A percentile compares a stretch with the other conserved stretches of the same genome.
Evolutionary conservation across 2,329 filamentous ascomycete genomes (phyloP).

Genomic region (Calonectria pteridis): DNA sequence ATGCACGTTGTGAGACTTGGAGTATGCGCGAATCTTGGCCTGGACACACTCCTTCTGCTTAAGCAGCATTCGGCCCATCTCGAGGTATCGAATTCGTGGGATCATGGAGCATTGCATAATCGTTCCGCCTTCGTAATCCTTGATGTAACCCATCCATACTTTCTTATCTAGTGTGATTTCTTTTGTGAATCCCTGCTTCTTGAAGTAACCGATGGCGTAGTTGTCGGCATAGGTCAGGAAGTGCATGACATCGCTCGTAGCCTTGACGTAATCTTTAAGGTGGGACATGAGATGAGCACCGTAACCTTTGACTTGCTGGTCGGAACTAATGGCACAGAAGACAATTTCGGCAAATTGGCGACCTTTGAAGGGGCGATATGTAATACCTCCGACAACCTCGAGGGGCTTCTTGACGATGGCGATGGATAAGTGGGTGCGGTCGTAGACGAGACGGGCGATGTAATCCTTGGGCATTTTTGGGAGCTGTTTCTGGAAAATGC

Average conservation of each 20-base stretch:
- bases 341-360: slow-evolving; percentile 98
- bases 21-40: slow-evolving; percentile 93
- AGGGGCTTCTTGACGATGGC: slow-evolving; percentile 97
- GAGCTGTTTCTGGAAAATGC: slow-evolving; percentile 97
- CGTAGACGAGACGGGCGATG: slow-evolving; percentile 96
- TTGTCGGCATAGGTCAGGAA: slow-evolving; percentile 99
- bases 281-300: slow-evolving; percentile 98
- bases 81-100: slow-evolving; percentile 92
- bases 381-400: slow-evolving; percentile 96
- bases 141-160: slow-evolving; percentile 99
- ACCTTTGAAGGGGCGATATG: slow-evolving; percentile 92
- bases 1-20: slow-evolving; percentile 89
- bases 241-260: slow-evolving; percentile 96
- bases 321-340: slow-evolving; percentile 96
- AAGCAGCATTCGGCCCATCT: slow-evolving; percentile 91
- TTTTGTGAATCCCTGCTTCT: slow-evolving; percentile 99
- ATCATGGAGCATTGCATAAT: slow-evolving; percentile 99
- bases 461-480: slow-evolving; percentile 99
- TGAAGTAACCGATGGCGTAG: slow-evolving; percentile 98
- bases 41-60: slow-evolving; percentile 97
- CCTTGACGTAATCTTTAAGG: slow-evolving; percentile 97
- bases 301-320: slow-evolving; percentile 99
- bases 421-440: slow-evolving; percentile 94
- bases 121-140: slow-evolving; percentile 98
- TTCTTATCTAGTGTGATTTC: slow-evolving; percentile 93